A percentile compares a stretch with the other conserved stretches of the same genome.
Conservation (phyloP, 2,329 filamentous ascomycete genomes). For the Hypoxylon sp. region DNA sequence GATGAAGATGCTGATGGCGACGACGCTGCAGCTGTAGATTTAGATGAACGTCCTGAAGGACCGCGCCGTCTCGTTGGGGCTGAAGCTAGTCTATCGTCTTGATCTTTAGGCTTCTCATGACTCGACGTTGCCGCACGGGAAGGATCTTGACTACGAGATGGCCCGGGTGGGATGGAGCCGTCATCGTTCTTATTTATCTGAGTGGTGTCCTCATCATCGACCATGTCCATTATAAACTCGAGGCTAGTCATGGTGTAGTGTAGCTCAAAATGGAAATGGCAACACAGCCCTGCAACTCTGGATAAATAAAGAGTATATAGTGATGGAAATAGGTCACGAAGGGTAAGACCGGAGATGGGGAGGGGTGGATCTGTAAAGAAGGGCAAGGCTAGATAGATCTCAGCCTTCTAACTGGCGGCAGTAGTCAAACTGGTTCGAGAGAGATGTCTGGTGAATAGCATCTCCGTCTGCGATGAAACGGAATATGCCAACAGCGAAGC, state of each 20-base stretch:
- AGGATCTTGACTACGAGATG: conserved; percentile 54
- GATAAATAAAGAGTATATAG: conserved; percentile 52
- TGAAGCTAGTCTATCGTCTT: conserved; percentile 50
- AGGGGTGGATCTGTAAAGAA: conserved; percentile 50
- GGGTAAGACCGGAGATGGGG: conserved; percentile 47
- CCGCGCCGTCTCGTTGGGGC: conserved; percentile 54
- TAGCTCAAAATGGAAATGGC: conserved; percentile 57
- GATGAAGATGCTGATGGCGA: conserved; percentile 50
- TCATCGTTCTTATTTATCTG: conserved; percentile 61
- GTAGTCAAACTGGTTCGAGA: conserved; percentile 48
- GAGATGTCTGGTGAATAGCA: conserved; percentile 50
- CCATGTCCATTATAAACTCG: conserved; percentile 68
- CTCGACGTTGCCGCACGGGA: conserved; percentile 54
- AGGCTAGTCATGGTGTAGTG: conserved; percentile 64
- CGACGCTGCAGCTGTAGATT: conserved; percentile 48
- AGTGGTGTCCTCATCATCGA: conserved; percentile 60
- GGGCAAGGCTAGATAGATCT: conserved; percentile 52
- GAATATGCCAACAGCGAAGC: conserved; percentile 52
- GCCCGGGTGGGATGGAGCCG: conserved; percentile 55
- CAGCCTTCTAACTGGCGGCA: conserved; percentile 55
- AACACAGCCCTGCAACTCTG: conserved; percentile 50
- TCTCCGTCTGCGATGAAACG: conserved; percentile 55
- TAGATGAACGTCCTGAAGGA: conserved; percentile 51
- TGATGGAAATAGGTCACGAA: conserved; percentile 48
- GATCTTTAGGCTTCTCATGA: conserved; percentile 57